Evolutionary conservation across 1,284 basidiomycete species (phyloP).

Genomic region (Thecaphora thlaspeos): DNA sequence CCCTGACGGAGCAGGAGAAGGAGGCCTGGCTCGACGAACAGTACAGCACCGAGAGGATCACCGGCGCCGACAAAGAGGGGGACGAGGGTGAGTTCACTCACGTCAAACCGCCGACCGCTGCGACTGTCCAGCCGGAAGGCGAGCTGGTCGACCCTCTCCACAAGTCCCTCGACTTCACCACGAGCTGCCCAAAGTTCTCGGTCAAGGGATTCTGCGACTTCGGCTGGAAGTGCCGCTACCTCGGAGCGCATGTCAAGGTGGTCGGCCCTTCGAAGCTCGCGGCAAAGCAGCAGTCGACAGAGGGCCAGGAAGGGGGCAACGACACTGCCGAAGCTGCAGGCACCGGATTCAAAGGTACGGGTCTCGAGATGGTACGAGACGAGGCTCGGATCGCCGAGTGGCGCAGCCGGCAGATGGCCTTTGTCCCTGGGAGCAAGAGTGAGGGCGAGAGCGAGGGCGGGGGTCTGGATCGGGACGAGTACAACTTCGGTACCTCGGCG

Average conservation of each 20-base stretch:
- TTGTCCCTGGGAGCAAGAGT: conserved; percentile 1
- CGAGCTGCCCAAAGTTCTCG: conserved; percentile 70
- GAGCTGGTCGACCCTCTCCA: conserved; percentile 32
- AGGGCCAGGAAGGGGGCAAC: background rate
- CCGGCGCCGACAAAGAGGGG: conserved; percentile 1
- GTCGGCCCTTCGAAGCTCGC: conserved; percentile 23
- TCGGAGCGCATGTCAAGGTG: conserved; percentile 68
- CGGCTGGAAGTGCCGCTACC: conserved; percentile 87
- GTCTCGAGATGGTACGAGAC: conserved; percentile 62
- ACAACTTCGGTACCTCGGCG: conserved; percentile 68
- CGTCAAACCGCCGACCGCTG: background rate
- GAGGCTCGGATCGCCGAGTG: conserved; percentile 62
- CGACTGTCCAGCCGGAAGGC: background rate
- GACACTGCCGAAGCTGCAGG: background rate
- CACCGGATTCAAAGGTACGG: conserved; percentile 24
- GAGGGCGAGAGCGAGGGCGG: conserved; percentile 43
- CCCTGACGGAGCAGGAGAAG: conserved; percentile 7
- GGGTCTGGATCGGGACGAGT: conserved; percentile 67
- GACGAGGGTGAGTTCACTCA: conserved; percentile 4
- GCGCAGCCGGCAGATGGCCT: conserved; percentile 19
- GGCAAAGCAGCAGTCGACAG: background rate
- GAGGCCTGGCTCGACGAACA: conserved; percentile 24
- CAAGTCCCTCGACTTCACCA: conserved; percentile 64
- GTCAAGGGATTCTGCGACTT: conserved; percentile 77
- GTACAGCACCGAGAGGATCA: conserved; percentile 13